Conservation (phyloP, 257 asterid species). For the Scutellaria galericulata region DNA sequence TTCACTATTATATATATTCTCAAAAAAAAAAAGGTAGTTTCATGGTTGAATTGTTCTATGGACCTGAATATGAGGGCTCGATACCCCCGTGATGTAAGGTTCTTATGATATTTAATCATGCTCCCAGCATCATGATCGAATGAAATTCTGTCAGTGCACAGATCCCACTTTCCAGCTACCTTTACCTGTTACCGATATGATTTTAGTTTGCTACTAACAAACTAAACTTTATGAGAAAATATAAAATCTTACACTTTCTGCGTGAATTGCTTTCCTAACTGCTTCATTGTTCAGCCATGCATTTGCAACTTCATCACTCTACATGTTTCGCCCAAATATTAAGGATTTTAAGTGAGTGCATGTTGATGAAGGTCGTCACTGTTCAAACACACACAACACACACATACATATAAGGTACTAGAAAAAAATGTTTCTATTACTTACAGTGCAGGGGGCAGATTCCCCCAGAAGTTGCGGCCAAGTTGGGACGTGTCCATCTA, state of each 20-base stretch:
- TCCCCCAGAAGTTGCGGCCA: slow-evolving; percentile 80
- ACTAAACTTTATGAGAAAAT: slow-evolving; percentile 19
- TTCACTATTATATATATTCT: no score
- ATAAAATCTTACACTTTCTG: slow-evolving; percentile 65
- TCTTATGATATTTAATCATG: slow-evolving; percentile 91
- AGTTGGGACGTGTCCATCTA: slow-evolving; percentile 78
- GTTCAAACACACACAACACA: slow-evolving; percentile 1
- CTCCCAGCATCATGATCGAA: slow-evolving; percentile 87
- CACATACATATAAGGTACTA: background rate
- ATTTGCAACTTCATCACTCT: slow-evolving; percentile 86
- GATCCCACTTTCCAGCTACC: slow-evolving; percentile 61
- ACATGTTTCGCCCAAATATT: slow-evolving; percentile 23
- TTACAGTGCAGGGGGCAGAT: slow-evolving; percentile 81
- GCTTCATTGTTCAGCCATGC: slow-evolving; percentile 79
- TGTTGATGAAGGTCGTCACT: background rate
- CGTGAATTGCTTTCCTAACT: slow-evolving; percentile 89
- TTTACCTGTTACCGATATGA: slow-evolving; percentile 45
- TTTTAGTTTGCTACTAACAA: slow-evolving; percentile 27
- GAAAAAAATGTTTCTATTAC: slow-evolving; percentile 31
- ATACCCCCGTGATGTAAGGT: slow-evolving; percentile 80
- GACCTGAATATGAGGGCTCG: slow-evolving; percentile 83
- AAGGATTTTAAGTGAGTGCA: background rate
- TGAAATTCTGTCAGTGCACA: slow-evolving; percentile 66
- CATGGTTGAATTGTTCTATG: background rate
- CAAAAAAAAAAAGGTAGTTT: background rate